phyloP scores from a whole-genome alignment of 108 stramenopile genomes.

The Cyclostephanos invisitatus region DNA sequence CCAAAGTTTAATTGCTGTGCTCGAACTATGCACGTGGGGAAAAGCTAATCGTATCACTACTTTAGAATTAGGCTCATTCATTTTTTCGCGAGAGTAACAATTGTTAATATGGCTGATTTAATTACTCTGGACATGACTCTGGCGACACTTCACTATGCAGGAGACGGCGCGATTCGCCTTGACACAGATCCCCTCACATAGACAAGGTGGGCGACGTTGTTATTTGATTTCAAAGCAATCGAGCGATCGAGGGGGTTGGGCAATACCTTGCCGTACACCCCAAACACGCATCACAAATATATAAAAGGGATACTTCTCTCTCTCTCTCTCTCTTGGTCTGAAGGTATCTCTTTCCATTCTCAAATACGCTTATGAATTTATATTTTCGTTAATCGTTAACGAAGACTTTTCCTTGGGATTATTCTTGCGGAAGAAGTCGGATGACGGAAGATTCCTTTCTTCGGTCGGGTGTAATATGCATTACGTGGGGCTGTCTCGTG shows the following conservation, averaged over 20 bases:
- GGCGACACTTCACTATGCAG: background rate
- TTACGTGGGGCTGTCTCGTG: background rate
- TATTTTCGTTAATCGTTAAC: constrained; percentile 3
- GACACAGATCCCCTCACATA: too few relatives aligned
- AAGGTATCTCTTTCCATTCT: background rate
- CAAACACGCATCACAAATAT: background rate
- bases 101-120: background rate
- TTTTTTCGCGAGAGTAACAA: background rate
- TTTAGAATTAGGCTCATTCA: background rate
- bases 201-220: background rate
- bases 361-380: background rate
- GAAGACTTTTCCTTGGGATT: background rate
- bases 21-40: too few relatives aligned
- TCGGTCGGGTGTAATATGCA: background rate
- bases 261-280: background rate
- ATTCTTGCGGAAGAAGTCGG: background rate
- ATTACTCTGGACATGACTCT: background rate
- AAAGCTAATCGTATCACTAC: background rate
- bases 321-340: too few relatives aligned
- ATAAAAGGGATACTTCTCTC: background rate
- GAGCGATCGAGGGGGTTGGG: background rate
- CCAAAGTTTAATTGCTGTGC: too few relatives aligned
- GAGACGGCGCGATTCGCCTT: too few relatives aligned
- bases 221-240: background rate
- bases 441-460: constrained; percentile 1